phyloP scores from a whole-genome alignment of 2,329 filamentous ascomycete genomes.

The Thielaviopsis ethacetica region DNA sequence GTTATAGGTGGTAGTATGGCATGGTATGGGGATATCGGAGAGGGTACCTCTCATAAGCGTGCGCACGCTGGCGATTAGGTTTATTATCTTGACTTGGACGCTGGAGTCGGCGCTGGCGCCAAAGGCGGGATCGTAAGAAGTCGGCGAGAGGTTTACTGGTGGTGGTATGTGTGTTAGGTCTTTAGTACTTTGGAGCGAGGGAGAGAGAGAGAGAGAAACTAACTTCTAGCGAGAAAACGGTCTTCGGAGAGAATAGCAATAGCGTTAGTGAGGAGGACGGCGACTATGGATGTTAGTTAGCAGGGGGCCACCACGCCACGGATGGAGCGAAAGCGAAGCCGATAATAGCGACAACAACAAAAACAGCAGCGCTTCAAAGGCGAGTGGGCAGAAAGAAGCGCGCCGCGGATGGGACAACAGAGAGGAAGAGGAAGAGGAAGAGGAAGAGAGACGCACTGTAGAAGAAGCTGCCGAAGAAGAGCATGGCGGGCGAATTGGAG shows the following conservation, averaged over 20 bases:
- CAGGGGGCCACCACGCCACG: no score
- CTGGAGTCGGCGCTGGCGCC: constrained; percentile 57
- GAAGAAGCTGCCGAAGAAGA: constrained; percentile 55
- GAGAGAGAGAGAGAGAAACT: background rate
- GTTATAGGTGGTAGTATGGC: background rate
- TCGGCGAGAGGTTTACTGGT: constrained; percentile 59
- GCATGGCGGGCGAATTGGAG: constrained; percentile 30
- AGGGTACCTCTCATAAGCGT: constrained; percentile 75
- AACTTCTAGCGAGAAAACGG: constrained; percentile 62
- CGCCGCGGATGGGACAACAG: background rate
- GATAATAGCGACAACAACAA: no score
- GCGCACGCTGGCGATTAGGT: constrained; percentile 77
- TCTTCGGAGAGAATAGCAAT: constrained; percentile 90
- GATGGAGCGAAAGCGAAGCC: no score
- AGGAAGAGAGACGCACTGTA: constrained; percentile 28
- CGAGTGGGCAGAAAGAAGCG: background rate
- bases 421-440: background rate
- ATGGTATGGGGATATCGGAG: background rate
- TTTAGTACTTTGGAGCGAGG: constrained; percentile 6
- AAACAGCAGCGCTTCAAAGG: no score
- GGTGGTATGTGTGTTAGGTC: constrained; percentile 1
- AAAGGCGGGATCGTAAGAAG: constrained; percentile 59
- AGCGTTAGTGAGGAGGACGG: constrained; percentile 80
- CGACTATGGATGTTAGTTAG: constrained; percentile 27
- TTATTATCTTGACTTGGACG: constrained; percentile 73